Evolutionary conservation across 768 basidiomycete species (phyloP).

Genomic region (Mycena crocata): DNA sequence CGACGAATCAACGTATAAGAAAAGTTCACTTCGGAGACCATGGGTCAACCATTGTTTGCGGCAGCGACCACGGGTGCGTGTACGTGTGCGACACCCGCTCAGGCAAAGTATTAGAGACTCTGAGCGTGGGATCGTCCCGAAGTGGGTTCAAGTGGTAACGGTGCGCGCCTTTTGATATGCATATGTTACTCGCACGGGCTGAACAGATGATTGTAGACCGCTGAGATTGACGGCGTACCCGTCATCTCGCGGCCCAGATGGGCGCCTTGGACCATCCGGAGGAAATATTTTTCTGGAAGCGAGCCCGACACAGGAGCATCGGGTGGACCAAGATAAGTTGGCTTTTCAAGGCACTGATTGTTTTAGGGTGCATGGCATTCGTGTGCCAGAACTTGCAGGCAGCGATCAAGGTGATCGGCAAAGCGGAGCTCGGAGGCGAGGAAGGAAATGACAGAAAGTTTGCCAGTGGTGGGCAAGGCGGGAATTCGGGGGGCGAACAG

Average conservation of each 20-base stretch:
- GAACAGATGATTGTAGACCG: constrained; percentile 2
- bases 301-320: constrained; percentile 3
- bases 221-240: constrained; percentile 6
- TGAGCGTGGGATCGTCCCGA: constrained; percentile 7
- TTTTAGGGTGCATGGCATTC: constrained; percentile 13
- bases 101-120: constrained; percentile 1
- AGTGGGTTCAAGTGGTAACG: constrained; percentile 14
- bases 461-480: too few relatives aligned
- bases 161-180: constrained; percentile 1
- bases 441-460: too few relatives aligned
- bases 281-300: constrained; percentile 19
- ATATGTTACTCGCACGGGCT: not conserved
- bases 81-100: constrained; percentile 17
- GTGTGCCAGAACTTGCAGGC: constrained; percentile 3
- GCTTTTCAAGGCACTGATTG: not conserved
- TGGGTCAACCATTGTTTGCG: constrained; percentile 4
- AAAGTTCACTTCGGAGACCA: constrained; percentile 11
- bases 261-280: constrained; percentile 10
- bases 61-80: constrained; percentile 16
- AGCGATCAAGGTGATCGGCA: too few relatives aligned
- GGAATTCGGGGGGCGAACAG: too few relatives aligned
- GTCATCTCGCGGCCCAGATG: constrained; percentile 14
- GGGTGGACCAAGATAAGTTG: not conserved
- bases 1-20: constrained; percentile 6
- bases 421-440: too few relatives aligned